Evolutionary conservation across 768 basidiomycete species (phyloP).

Genomic region (Strobilomyces confusus): DNA sequence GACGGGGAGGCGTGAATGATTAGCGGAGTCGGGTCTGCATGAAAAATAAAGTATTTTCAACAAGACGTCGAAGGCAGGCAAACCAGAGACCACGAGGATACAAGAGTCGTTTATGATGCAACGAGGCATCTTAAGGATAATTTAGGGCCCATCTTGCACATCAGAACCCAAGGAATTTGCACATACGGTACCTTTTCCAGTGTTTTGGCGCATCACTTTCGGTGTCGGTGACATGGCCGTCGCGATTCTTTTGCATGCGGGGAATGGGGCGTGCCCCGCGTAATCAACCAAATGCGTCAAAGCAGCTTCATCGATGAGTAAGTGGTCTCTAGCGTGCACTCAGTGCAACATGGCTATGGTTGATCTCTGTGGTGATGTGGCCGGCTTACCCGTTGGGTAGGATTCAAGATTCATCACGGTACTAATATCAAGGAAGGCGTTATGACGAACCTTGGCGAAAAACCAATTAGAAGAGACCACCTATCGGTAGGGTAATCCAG

Average conservation of each 20-base stretch:
- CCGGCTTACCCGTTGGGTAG: slow-evolving; percentile 8
- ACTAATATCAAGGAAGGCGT: neutral
- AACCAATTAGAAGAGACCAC: neutral
- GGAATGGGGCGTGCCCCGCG: neutral
- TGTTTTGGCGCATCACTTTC: slow-evolving; percentile 3
- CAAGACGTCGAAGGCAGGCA: neutral
- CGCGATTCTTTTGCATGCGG: neutral
- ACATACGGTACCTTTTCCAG: slow-evolving; percentile 6
- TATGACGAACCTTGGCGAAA: slow-evolving; percentile 18
- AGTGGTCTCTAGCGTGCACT: neutral
- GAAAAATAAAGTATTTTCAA: neutral
- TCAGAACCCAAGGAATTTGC: neutral
- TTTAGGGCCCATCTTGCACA: slow-evolving; percentile 3
- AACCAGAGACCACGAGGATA: neutral
- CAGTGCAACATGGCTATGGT: slow-evolving; percentile 4
- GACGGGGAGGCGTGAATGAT: slow-evolving; percentile 9
- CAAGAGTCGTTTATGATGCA: slow-evolving; percentile 4
- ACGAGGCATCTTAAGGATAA: slow-evolving; percentile 12
- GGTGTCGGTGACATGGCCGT: neutral
- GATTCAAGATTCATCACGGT: neutral
- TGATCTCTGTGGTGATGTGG: neutral
- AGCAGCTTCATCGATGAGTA: slow-evolving; percentile 20
- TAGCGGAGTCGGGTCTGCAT: slow-evolving; percentile 11
- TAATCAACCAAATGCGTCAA: slow-evolving; percentile 9
- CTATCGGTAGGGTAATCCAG: slow-evolving; percentile 4